Base-by-base conservation (phyloP, 306 rosid species). In the Clitoria ternatea region DNA sequence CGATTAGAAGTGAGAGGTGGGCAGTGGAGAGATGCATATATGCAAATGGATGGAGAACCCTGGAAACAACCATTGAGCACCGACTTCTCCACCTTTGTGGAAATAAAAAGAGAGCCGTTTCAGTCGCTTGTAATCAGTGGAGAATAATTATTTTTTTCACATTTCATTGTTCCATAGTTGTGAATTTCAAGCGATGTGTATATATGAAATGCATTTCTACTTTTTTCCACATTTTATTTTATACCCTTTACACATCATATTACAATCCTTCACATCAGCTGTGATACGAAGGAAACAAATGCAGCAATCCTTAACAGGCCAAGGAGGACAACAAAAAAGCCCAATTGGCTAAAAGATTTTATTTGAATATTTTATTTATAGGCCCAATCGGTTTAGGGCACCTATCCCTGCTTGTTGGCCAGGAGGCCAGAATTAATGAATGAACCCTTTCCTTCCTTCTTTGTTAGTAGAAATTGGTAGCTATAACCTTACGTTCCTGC, bases 11-110 rank as follows among this genome's bases (percentile, higher is more conserved):
- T 95, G 12, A 89, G 96, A 81, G 99, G 99, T n/a, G 99, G 96
- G 35, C 96, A 91, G 66, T 95, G 99, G 99, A 87, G 39, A 82
- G 75, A 95, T 50, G 89, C 73, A 0, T 91, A 73, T 64, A 70
- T 95, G 86, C 99, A 95, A 79, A 86, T 95, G 96, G 99, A 95
- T 74, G 99, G 99, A 63, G 99, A 95, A 71, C 99, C 99, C 3
- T 95, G 99, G 99, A 91, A 95, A 77, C 99, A 95, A 77, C 90
- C 91, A 27, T 22, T 87, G 88, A 80, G 65, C 69, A 73, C 83
- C 44, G 85, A 89, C 8, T 87, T 47, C 64, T 91, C 97, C 0
- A 91, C 97, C 3, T 80, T 86, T 5, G 87, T 95, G 15, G 97
- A 95, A 73, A 91, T 95, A 60, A 89, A 81, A 63, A 89, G 83